These are phyloP conservation scores for Candida railenensis DNA, from an alignment of 805 yeast genomes.

Conservation along the genomic window DNA sequence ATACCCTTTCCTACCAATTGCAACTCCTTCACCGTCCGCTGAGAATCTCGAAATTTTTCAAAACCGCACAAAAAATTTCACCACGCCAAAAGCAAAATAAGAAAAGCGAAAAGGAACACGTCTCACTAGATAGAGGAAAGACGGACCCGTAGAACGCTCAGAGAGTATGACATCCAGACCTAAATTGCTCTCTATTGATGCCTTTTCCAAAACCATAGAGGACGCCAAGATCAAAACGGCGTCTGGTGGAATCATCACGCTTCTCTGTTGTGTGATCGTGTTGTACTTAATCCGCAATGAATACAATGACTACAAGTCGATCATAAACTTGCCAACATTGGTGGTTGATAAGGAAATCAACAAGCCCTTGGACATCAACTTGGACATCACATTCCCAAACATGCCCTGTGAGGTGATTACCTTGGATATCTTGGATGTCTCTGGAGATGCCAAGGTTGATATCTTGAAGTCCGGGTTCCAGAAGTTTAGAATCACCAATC, in stretches of 20 bases:
- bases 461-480: constrained; percentile 68
- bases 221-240: constrained; percentile 88
- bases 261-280: constrained; percentile 63
- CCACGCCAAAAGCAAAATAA: no score
- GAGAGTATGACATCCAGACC: constrained; percentile 26
- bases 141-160: no score
- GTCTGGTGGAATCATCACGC: constrained; percentile 85
- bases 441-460: constrained; percentile 82
- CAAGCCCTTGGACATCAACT: constrained; percentile 69
- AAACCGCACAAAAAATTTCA: neutral
- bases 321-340: constrained; percentile 75
- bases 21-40: no score
- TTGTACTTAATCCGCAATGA: constrained; percentile 67
- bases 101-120: neutral
- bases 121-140: neutral
- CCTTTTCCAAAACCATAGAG: constrained; percentile 92
- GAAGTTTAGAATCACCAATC: constrained; percentile 58
- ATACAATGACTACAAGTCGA: constrained; percentile 67
- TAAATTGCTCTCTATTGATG: constrained; percentile 65
- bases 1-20: no score
- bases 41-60: neutral
- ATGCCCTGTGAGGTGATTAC: constrained; percentile 83
- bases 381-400: constrained; percentile 81
- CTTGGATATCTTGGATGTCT: constrained; percentile 83
- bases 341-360: constrained; percentile 85